Base-by-base conservation (phyloP, 441 rosid species). In the Mallotus repandus region DNA sequence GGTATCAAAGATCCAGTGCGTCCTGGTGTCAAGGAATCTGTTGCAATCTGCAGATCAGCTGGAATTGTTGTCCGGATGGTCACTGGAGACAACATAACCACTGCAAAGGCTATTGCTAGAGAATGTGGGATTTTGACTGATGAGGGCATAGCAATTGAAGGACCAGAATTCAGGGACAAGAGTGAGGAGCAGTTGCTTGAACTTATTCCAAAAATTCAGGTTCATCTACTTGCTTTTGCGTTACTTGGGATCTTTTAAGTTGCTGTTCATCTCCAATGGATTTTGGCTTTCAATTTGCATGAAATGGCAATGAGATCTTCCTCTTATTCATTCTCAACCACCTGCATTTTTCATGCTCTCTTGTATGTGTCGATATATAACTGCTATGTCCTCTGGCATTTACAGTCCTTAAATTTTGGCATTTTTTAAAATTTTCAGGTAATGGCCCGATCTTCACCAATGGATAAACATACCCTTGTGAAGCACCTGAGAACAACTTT, bases 121-220 rank as follows among this genome's bases (percentile, higher is more conserved):
- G 89, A 86, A 77, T 85, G 88, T 18, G 92, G 87, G 58, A 86
- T 86, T 62, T 78, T 88, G 15, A 76, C 76, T 58, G 76, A 80
- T 4, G 43, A 61, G 9, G 85, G 84, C n/a, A 72, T 74, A 41
- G 79, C 69, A 48, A 41, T 66, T 43, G 77, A 41, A 81, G 82
- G 63, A 56, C 86, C 74, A 66, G 86, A 5, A 14, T 88, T n/a
- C 82, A 81, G 79, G 84, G 88, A 3, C 77, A 62, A 29, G 78
- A 84, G 11, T 70, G 84, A 82, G 68, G 74, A 66, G 41, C 64
- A 48, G 21, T 82, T 92, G 72, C 83, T 78, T 12, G 61, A 89
- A 76, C 84, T 92, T 81, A 69, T 85, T 86, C 52, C 80, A 46
- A 0, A 81, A 73, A 77, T 89, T 76, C 96, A 90, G 93, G 96